Evolutionary conservation across 2,329 filamentous ascomycete genomes (phyloP), one percentile per base, ranked within the genome.

Genomic region (Alternaria infectoria): DNA sequence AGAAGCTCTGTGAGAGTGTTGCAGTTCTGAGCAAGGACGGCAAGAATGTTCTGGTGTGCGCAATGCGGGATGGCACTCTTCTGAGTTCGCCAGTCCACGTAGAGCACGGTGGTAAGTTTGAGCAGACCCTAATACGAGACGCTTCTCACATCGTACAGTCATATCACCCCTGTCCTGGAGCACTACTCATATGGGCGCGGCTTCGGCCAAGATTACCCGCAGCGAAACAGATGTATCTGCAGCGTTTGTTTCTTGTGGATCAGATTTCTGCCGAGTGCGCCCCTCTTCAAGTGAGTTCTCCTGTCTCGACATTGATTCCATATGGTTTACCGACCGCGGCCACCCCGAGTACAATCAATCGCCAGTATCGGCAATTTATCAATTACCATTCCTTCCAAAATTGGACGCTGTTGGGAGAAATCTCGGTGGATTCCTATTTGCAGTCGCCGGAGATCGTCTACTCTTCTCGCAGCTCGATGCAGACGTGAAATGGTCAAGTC

Each of bases 381-480:
- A 80, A 54, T 60, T 80, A 2, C 73, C 75, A 7, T 64, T 69
- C 3, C 21, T 61, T 2, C n/a, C 11, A 4, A 45, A 61, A 6
- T 74, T 79, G 54, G 71, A 80, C 19, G 77, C 80, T 36, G 68
- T 76, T 23, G 75, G 80, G 13, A 74, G 82, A 52, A 74, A 80
- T 13, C 70, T 83, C 11, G 75, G 77, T 13, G 81, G 81, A 2
- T 81, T 83, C 40, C 72, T 87, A 10, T 81, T 86, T 46, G 84
- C 82, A 43, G 81, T 85, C 51, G 81, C 82, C 17, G 82, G 83
- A 25, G 79, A 81, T 11, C 79, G 83, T 25, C 77, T 87, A 61
- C 76, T 85, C 12, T 81, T 84, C 54, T 83, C 84, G 25, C 82
- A 81, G 43, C 66, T 87, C 30, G 82, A 84, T 52, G 75, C 75